Base-by-base conservation (phyloP, 2,329 filamentous ascomycete species). In the Ustilaginoidea virens region DNA sequence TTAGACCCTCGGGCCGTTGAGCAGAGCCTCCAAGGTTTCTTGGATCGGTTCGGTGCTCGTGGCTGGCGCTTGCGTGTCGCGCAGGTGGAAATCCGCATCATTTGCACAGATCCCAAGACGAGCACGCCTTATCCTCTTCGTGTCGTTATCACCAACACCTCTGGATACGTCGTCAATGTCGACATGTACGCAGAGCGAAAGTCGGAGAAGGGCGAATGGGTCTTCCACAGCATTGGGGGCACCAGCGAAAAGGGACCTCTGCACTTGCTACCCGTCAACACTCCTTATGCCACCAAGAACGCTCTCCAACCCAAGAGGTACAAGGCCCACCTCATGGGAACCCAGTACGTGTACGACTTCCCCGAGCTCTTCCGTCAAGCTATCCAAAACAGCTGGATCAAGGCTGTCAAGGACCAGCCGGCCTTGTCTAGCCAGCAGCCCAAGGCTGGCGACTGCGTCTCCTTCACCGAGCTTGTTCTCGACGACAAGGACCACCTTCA, bases 301-400 rank as follows among this genome's bases (percentile, higher is more conserved):
- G 92, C 86, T 66, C 70, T 98, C 36, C 90, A 98, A 61, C 90
- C 90, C 37, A 96, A 96, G 75, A 76, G 90, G 45, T 96, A 98
- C 75, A 94, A 93, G 77, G 90, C 90, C 42, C 90, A 98, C 53
- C 65, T 96, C 37, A 94, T 98, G 86, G 90, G 90, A 39, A 98
- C 90, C 17, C 90, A 98, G 59, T 98, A 94, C 52, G 90, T 96
- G 31, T 98, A 98, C 54, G 90, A 98, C 58, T 98, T 98, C 78
- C 90, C 90, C 17, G 90, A 98, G 67, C 75, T 98, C 27, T 98
- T 98, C 80, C 75, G 90, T 49, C 90, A 96, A 59, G 85, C 90
- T 25, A 83, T 93, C 50, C 85, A 94, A 63, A 94, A 94, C 66
- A 80, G 73, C 58, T 98, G 90, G 90, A 60, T 63, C 48, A 76